These are phyloP conservation scores for Gamsiella multidivaricata DNA, from an alignment of 192 early-diverging fungal genomes.

Conservation along the genomic window DNA sequence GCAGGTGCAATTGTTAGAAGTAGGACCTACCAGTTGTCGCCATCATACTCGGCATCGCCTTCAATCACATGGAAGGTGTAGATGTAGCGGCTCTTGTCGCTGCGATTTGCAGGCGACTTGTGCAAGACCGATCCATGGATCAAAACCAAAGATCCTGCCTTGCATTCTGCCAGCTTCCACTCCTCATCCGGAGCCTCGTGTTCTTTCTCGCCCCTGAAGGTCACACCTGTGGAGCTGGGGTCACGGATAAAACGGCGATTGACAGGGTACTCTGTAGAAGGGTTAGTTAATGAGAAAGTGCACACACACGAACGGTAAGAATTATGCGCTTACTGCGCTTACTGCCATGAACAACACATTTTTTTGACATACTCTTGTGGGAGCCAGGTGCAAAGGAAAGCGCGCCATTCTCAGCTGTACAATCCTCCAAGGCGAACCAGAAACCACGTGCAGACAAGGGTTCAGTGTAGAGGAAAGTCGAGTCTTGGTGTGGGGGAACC, in stretches of 20 bases:
- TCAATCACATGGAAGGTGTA: constrained; percentile 98
- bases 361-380: constrained; percentile 74
- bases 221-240: constrained; percentile 65
- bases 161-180: constrained; percentile 68
- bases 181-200: constrained; percentile 57
- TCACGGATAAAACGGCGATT: constrained; percentile 73
- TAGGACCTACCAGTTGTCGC: constrained; percentile 80
- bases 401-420: constrained; percentile 87
- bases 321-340: too few relatives aligned
- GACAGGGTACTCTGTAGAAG: constrained; percentile 61
- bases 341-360: too few relatives aligned
- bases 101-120: constrained; percentile 83
- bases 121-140: constrained; percentile 91
- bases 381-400: constrained; percentile 87
- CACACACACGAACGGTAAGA: not conserved
- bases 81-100: constrained; percentile 83
- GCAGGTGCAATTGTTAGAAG: too few relatives aligned
- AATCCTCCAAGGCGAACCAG: constrained; percentile 95
- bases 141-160: constrained; percentile 81
- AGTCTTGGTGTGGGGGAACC: constrained; percentile 92
- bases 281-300: not conserved
- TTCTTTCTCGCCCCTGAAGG: constrained; percentile 63
- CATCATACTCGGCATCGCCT: constrained; percentile 73
- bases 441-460: constrained; percentile 87
- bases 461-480: constrained; percentile 90